Percentiles rank a stretch among this genome's conserved stretches.
Evolutionary conservation across 192 early-diverging fungal species (phyloP).

Genomic region (Backusella morwellensis): DNA sequence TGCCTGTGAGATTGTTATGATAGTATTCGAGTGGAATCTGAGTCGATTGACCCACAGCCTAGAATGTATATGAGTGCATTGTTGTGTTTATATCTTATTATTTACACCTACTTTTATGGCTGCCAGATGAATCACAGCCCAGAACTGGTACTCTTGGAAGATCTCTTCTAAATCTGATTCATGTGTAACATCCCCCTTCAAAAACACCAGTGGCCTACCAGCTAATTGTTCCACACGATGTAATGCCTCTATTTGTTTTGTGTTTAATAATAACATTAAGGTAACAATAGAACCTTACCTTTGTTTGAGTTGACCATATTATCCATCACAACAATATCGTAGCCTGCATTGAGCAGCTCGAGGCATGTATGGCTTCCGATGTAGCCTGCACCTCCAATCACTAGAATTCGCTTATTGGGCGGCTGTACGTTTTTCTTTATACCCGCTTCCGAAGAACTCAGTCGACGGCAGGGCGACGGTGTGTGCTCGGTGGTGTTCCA

Average conservation of each 20-base stretch:
- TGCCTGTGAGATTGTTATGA: conserved; percentile 91
- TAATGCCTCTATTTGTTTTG: conserved; percentile 56
- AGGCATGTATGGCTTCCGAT: conserved; percentile 93
- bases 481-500: neutral
- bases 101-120: conserved; percentile 60
- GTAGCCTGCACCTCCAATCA: conserved; percentile 83
- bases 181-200: conserved; percentile 80
- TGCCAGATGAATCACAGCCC: conserved; percentile 83
- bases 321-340: conserved; percentile 89
- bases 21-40: conserved; percentile 85
- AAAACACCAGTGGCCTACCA: conserved; percentile 58
- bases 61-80: too few relatives aligned
- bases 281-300: conserved; percentile 6
- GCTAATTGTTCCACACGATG: conserved; percentile 62
- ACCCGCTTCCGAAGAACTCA: neutral
- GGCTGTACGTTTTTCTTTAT: neutral
- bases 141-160: conserved; percentile 69
- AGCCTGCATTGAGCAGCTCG: conserved; percentile 71
- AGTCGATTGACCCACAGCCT: conserved; percentile 79
- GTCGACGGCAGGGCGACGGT: neutral
- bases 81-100: neutral
- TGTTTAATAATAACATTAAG: neutral
- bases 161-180: conserved; percentile 59
- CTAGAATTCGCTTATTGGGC: conserved; percentile 38
- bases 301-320: conserved; percentile 78